phyloP scores from a whole-genome alignment of 768 basidiomycete species.

The Termitomyces heimii region DNA sequence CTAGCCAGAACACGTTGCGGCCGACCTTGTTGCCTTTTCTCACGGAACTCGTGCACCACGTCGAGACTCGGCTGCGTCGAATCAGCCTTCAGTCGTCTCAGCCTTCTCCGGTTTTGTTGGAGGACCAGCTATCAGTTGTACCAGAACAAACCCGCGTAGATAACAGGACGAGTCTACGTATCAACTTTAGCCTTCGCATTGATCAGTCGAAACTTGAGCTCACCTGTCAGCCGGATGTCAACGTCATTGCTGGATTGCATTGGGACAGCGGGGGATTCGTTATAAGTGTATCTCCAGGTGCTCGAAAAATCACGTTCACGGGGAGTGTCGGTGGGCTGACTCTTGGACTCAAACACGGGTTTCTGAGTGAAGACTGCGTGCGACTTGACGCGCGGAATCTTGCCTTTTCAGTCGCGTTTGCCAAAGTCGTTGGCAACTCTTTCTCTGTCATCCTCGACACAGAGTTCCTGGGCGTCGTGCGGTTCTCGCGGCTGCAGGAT shows the following conservation, averaged over 20 bases:
- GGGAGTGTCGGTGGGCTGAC: conserved; percentile 80
- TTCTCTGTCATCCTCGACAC: conserved; percentile 82
- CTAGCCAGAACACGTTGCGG: conserved; percentile 78
- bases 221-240: conserved; percentile 87
- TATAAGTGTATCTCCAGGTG: conserved; percentile 69
- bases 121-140: conserved; percentile 4
- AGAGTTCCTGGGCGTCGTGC: conserved; percentile 71
- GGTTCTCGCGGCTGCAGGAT: conserved; percentile 85
- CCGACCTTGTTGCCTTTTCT: conserved; percentile 85
- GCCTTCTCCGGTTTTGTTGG: conserved; percentile 10
- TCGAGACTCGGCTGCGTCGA: conserved; percentile 68
- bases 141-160: conserved; percentile 16
- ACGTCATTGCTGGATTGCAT: conserved; percentile 81
- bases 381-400: conserved; percentile 79
- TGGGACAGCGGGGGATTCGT: conserved; percentile 97
- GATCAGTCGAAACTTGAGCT: conserved; percentile 84
- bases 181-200: conserved; percentile 86
- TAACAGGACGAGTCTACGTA: conserved; percentile 49
- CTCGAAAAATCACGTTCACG: conserved; percentile 65
- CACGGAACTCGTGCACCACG: conserved; percentile 61
- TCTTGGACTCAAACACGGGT: conserved; percentile 78
- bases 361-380: conserved; percentile 78
- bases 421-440: conserved; percentile 47
- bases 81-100: conserved; percentile 26
- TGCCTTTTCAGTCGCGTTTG: conserved; percentile 67